A percentile compares a stretch with the other conserved stretches of the same genome.
Conservation (phyloP, 768 basidiomycete species). For the Guyanaporus albipodus region DNA sequence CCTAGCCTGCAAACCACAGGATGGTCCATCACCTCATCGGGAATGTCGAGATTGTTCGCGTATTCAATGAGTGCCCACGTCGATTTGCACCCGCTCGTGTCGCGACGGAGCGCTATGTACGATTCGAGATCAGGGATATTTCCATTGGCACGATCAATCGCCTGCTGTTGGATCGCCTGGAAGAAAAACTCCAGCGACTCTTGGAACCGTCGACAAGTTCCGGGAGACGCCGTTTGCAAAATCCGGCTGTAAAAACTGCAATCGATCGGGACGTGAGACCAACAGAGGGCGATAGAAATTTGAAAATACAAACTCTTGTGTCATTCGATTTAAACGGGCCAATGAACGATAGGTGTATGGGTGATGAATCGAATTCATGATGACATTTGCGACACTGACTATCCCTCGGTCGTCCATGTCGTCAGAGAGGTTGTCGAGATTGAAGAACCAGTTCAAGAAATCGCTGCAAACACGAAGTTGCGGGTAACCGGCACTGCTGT, state of each 20-base stretch:
- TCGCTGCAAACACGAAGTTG: conserved; percentile 72
- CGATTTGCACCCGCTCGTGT: conserved; percentile 81
- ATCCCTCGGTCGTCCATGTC: conserved; percentile 69
- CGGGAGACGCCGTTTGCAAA: conserved; percentile 55
- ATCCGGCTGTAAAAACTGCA: conserved; percentile 68
- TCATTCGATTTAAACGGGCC: conserved; percentile 65
- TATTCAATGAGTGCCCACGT: conserved; percentile 83
- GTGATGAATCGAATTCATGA: conserved; percentile 69
- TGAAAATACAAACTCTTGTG: conserved; percentile 55
- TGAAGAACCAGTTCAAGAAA: conserved; percentile 75
- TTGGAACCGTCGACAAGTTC: conserved; percentile 69
- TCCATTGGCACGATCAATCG: conserved; percentile 55
- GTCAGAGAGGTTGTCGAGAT: conserved; percentile 76
- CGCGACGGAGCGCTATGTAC: conserved; percentile 72
- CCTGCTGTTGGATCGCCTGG: conserved; percentile 72
- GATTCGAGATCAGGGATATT: conserved; percentile 75
- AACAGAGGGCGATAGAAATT: neutral
- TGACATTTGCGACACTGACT: conserved; percentile 52
- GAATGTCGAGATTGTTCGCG: conserved; percentile 71
- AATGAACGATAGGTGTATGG: conserved; percentile 54
- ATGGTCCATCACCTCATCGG: conserved; percentile 79
- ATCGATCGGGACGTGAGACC: too few species aligned
- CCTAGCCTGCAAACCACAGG: conserved; percentile 61
- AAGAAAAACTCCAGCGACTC: conserved; percentile 80
- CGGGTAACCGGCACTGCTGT: conserved; percentile 50